Conservation (phyloP, 768 basidiomycete genomes). For the Terana coerulea region DNA sequence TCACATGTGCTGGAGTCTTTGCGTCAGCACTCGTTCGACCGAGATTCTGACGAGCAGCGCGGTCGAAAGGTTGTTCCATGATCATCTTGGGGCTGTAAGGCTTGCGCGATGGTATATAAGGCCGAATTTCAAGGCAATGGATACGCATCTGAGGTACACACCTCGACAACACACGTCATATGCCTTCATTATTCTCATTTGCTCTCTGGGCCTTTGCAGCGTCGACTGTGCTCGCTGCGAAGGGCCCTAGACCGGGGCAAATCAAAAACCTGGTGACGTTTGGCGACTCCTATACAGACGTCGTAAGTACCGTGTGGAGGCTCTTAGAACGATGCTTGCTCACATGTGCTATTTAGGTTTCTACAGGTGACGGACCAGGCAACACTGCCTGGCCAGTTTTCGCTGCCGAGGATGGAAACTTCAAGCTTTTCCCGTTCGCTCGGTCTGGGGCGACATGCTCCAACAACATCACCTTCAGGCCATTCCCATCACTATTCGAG, state of each 20-base stretch:
- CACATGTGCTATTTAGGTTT: conserved; percentile 6
- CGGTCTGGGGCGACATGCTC: conserved; percentile 62
- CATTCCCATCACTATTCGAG: conserved; percentile 56
- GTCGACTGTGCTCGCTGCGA: background rate
- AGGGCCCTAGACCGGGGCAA: conserved; percentile 32
- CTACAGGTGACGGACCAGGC: conserved; percentile 34
- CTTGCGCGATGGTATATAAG: no score
- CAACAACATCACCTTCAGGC: conserved; percentile 53
- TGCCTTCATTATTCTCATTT: background rate
- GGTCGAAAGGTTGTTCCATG: no score
- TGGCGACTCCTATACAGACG: conserved; percentile 60
- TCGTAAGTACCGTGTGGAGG: conserved; percentile 16
- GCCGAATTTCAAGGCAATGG: background rate
- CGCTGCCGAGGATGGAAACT: conserved; percentile 50
- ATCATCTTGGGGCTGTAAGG: no score
- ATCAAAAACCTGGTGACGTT: conserved; percentile 65
- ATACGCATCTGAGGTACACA: background rate
- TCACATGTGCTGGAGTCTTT: no score
- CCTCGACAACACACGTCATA: background rate
- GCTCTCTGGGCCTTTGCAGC: background rate
- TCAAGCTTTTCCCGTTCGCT: conserved; percentile 54
- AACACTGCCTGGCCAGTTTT: conserved; percentile 60
- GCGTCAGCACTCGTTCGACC: no score
- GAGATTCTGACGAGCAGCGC: no score
- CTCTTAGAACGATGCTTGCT: background rate